phyloP scores from a whole-genome alignment of 1,284 basidiomycete species.

The Ceratobasidium sp. region DNA sequence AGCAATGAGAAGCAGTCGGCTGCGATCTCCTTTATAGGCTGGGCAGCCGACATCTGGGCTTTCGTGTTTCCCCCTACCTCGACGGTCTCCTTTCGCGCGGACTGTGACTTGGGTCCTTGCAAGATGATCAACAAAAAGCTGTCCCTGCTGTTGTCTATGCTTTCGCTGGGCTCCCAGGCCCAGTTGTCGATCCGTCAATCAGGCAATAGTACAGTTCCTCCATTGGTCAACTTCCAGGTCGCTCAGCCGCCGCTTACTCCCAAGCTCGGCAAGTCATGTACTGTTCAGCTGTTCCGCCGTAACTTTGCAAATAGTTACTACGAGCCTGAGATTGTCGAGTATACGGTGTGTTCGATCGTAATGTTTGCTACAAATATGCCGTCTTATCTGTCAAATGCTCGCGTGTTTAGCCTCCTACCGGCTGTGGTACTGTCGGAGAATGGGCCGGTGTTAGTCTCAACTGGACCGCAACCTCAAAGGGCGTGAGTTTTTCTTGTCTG shows the following conservation, averaged over 20 bases:
- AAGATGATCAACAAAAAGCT: conserved; percentile 35
- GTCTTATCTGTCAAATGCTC: neutral
- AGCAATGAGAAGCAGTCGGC: conserved; percentile 41
- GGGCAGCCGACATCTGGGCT: conserved; percentile 35
- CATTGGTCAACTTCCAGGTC: conserved; percentile 78
- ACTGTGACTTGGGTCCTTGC: conserved; percentile 21
- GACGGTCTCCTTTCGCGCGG: conserved; percentile 29
- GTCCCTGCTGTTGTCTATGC: conserved; percentile 23
- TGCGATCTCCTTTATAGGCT: conserved; percentile 29
- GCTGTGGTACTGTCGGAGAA: conserved; percentile 75
- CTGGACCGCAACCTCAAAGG: conserved; percentile 81
- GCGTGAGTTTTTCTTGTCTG: conserved; percentile 54
- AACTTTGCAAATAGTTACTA: conserved; percentile 77
- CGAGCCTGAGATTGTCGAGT: conserved; percentile 75
- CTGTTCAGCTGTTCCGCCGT: conserved; percentile 73
- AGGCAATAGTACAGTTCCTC: conserved; percentile 51
- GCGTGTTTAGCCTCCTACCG: conserved; percentile 70
- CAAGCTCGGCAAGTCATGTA: conserved; percentile 65
- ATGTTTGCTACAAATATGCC: neutral
- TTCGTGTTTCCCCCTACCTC: conserved; percentile 13
- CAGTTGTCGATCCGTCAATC: conserved; percentile 25
- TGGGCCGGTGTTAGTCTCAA: conserved; percentile 82
- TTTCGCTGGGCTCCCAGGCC: conserved; percentile 24
- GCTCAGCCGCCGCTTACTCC: conserved; percentile 76
- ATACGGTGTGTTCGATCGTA: conserved; percentile 62